A percentile compares a stretch with the other conserved stretches of the same genome.
Conservation (phyloP, 345 rosid species). For the Arabis alpina region DNA sequence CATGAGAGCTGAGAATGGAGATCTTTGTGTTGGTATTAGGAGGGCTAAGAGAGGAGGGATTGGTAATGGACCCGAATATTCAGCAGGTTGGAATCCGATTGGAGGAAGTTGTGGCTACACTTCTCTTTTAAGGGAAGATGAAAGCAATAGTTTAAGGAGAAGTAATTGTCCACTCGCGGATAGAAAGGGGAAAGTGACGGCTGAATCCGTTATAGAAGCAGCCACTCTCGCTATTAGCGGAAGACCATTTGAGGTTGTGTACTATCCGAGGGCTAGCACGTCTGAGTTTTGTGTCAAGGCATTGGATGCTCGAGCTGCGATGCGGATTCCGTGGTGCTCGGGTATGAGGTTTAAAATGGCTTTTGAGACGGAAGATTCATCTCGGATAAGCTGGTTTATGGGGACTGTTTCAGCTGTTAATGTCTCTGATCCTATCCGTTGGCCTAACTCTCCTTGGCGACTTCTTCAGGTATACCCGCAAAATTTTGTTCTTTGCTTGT, state of each 20-base stretch:
- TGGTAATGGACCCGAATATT: slow-evolving; percentile 65
- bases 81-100: slow-evolving; percentile 70
- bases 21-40: slow-evolving; percentile 88
- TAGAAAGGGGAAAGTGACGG: slow-evolving; percentile 57
- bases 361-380: slow-evolving; percentile 90
- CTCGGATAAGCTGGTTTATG: slow-evolving; percentile 97
- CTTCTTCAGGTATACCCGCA: slow-evolving; percentile 70
- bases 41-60: slow-evolving; percentile 90
- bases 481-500: slow-evolving; percentile 12
- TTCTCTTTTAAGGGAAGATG: slow-evolving; percentile 62
- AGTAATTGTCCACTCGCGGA: slow-evolving; percentile 44
- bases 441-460: slow-evolving; percentile 97
- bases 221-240: slow-evolving; percentile 66
- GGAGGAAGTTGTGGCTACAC: slow-evolving; percentile 56
- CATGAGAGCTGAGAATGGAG: slow-evolving; percentile 82
- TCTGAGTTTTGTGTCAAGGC: slow-evolving; percentile 89
- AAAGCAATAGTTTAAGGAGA: slow-evolving; percentile 50
- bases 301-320: slow-evolving; percentile 63
- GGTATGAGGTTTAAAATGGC: slow-evolving; percentile 99
- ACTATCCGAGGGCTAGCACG: slow-evolving; percentile 83
- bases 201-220: slow-evolving; percentile 78
- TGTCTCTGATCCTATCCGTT: slow-evolving; percentile 71
- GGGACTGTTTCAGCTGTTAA: slow-evolving; percentile 84
- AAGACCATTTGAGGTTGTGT: slow-evolving; percentile 75
- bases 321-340: slow-evolving; percentile 79